These are phyloP conservation scores for Theileria equi DNA, from an alignment of 169 alveolate species.

Conservation along the genomic window DNA sequence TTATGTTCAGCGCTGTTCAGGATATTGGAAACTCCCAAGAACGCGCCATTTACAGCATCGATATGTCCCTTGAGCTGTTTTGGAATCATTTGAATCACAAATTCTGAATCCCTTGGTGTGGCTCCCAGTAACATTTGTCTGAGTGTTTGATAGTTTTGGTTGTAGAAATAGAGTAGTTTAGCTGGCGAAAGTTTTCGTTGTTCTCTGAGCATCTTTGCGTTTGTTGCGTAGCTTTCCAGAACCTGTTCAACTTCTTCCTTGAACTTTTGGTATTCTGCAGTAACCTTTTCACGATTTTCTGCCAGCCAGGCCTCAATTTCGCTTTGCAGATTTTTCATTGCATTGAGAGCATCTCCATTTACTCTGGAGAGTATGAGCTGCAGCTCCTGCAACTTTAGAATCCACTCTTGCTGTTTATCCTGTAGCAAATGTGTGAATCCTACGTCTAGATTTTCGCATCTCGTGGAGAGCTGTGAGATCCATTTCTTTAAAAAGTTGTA, in stretches of 20 bases:
- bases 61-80: conserved; percentile 18
- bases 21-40: conserved; percentile 6
- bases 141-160: conserved; percentile 30
- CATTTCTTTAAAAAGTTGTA: conserved; percentile 68
- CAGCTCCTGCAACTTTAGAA: conserved; percentile 58
- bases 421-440: conserved; percentile 64
- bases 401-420: conserved; percentile 73
- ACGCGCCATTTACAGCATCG: conserved; percentile 14
- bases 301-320: conserved; percentile 14
- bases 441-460: conserved; percentile 60
- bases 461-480: conserved; percentile 63
- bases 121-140: conserved; percentile 44
- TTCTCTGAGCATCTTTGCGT: conserved; percentile 43
- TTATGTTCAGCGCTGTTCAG: conserved; percentile 22
- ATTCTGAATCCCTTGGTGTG: conserved; percentile 52
- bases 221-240: conserved; percentile 22
- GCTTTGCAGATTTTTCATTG: conserved; percentile 22
- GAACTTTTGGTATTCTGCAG: conserved; percentile 23
- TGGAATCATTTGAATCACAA: conserved; percentile 15
- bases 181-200: conserved; percentile 30
- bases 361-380: conserved; percentile 10
- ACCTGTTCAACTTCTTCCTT: conserved; percentile 20
- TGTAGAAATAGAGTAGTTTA: conserved; percentile 26
- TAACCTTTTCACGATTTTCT: conserved; percentile 13
- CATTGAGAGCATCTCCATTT: conserved; percentile 2